These are phyloP conservation scores for Zea luxurians DNA, from an alignment of 176 grass and related monocot genomes.

Conservation along the genomic window DNA sequence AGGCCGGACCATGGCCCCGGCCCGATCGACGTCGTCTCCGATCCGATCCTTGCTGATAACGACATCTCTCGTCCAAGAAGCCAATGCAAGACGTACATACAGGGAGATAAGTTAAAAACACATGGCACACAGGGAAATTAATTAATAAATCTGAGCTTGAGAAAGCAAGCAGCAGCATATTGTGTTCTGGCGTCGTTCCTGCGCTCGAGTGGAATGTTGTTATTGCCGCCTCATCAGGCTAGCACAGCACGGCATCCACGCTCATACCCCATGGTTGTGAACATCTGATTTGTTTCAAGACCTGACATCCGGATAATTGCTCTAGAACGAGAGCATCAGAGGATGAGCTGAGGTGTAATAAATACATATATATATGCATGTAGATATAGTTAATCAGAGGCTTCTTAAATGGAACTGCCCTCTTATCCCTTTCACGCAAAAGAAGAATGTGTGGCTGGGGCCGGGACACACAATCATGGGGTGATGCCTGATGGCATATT, in stretches of 20 bases:
- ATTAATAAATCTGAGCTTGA: too few relatives aligned
- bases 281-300: not conserved
- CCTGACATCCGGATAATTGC: not conserved
- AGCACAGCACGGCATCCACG: not conserved
- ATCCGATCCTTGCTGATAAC: not conserved
- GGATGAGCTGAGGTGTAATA: not conserved
- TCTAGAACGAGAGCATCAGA: not conserved
- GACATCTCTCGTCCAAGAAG: not conserved
- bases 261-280: not conserved
- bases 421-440: slow-evolving; percentile 33
- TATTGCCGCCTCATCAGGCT: too few relatives aligned
- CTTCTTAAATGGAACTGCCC: slow-evolving; percentile 32
- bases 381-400: not conserved
- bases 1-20: too few relatives aligned
- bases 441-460: not conserved
- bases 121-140: too few relatives aligned
- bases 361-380: not conserved
- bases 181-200: too few relatives aligned
- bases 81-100: not conserved
- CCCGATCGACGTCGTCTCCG: slow-evolving; percentile 9
- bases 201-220: too few relatives aligned
- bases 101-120: not conserved
- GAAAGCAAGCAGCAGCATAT: too few relatives aligned
- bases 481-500: not conserved
- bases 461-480: slow-evolving; percentile 11